These are phyloP conservation scores for Sugiyamaella chiloensis DNA, from an alignment of 805 yeast species.

Conservation along the genomic window DNA sequence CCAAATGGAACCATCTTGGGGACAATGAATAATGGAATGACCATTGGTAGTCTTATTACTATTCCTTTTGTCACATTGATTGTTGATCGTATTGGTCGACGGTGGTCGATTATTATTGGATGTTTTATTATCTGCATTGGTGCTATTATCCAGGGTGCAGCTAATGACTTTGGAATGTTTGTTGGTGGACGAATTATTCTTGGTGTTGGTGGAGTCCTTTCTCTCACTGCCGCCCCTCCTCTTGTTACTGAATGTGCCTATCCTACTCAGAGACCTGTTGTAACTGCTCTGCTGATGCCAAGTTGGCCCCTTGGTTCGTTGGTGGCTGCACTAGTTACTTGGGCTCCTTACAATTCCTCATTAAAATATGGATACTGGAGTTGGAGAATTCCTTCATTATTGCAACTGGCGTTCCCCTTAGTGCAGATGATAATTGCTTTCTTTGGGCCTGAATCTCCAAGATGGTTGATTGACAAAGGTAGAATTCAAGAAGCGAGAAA, in stretches of 20 bases:
- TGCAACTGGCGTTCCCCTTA: conserved; percentile 61
- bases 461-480: conserved; percentile 66
- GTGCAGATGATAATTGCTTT: conserved; percentile 49
- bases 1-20: conserved; percentile 15
- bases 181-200: conserved; percentile 66
- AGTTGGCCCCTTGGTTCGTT: conserved; percentile 67
- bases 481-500: conserved; percentile 41
- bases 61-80: conserved; percentile 56
- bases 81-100: conserved; percentile 65
- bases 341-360: conserved; percentile 48
- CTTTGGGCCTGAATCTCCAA: conserved; percentile 83
- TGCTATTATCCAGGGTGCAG: conserved; percentile 45
- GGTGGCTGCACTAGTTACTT: conserved; percentile 72
- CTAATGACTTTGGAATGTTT: conserved; percentile 54
- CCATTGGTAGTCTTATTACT: conserved; percentile 66
- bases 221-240: conserved; percentile 74
- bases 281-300: conserved; percentile 63
- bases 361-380: conserved; percentile 39
- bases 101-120: conserved; percentile 52
- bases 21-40: conserved; percentile 20
- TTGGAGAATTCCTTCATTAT: conserved; percentile 75
- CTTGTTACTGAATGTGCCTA: conserved; percentile 73
- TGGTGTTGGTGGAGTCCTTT: conserved; percentile 71
- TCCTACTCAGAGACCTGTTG: conserved; percentile 59
- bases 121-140: conserved; percentile 55